These are phyloP conservation scores for Termitomyces bulborhizus DNA, from an alignment of 768 basidiomycete species.

Conservation along the genomic window DNA sequence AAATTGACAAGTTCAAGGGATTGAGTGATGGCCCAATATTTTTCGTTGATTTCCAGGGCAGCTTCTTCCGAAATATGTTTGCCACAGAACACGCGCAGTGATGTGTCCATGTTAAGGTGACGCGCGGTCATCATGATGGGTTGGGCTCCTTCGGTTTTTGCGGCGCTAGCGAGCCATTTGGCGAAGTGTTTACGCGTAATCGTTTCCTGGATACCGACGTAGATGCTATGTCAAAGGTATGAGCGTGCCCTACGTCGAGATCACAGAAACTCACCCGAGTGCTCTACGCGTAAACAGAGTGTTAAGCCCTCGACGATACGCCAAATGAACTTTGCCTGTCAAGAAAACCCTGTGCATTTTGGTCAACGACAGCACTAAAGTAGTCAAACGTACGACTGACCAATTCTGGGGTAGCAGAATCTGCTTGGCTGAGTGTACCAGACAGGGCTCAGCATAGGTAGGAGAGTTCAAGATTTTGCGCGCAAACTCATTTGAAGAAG, in stretches of 20 bases:
- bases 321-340: conserved; percentile 87
- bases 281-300: conserved; percentile 92
- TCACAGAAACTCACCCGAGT: conserved; percentile 51
- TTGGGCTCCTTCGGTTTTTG: conserved; percentile 40
- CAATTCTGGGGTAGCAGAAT: conserved; percentile 85
- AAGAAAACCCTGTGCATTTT: conserved; percentile 79
- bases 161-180: conserved; percentile 61
- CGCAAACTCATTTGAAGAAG: conserved; percentile 86
- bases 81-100: conserved; percentile 93
- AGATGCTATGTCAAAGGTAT: conserved; percentile 48
- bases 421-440: conserved; percentile 87
- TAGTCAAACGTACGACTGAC: conserved; percentile 30
- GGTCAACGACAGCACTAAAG: background rate
- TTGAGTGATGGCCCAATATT: conserved; percentile 94
- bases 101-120: conserved; percentile 95
- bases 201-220: conserved; percentile 76
- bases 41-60: conserved; percentile 76
- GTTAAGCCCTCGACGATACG: conserved; percentile 90
- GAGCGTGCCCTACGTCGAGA: background rate
- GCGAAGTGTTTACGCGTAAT: conserved; percentile 74
- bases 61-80: conserved; percentile 79
- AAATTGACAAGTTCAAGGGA: conserved; percentile 99
- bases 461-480: conserved; percentile 98
- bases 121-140: conserved; percentile 90
- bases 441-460: conserved; percentile 85